Evolutionary conservation across 2,329 filamentous ascomycete species (phyloP).

Genomic region (Phoma sp.): DNA sequence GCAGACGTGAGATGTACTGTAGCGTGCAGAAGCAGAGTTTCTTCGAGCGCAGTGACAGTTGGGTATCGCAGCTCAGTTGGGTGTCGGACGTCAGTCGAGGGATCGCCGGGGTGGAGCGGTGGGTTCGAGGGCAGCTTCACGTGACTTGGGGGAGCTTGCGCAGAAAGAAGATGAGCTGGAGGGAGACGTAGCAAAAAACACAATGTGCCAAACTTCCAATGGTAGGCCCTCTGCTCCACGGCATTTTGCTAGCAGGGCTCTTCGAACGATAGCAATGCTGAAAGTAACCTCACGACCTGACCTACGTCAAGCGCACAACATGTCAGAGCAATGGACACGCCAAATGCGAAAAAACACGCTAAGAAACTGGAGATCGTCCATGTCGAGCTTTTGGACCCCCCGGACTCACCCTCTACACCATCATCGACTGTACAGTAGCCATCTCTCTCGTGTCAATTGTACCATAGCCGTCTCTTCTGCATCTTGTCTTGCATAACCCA

Average conservation of each 20-base stretch:
- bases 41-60: not conserved
- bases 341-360: constrained; percentile 4
- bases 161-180: too few relatives aligned
- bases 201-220: too few relatives aligned
- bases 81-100: constrained; percentile 1
- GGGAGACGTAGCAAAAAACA: too few relatives aligned
- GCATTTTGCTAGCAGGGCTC: not conserved
- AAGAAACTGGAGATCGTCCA: constrained; percentile 12
- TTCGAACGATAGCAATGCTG: too few relatives aligned
- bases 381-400: constrained; percentile 1
- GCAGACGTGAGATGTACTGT: not conserved
- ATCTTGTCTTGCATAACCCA: constrained; percentile 38
- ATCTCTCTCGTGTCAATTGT: constrained; percentile 27
- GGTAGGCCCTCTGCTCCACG: not conserved
- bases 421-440: constrained; percentile 12
- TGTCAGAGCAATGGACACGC: not conserved
- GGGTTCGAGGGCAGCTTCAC: not conserved
- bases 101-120: not conserved
- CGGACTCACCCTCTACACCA: constrained; percentile 10
- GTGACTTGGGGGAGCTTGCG: too few relatives aligned
- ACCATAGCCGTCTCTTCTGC: constrained; percentile 32
- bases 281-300: not conserved
- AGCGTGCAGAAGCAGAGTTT: not conserved
- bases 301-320: not conserved
- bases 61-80: not conserved